Conservation (phyloP, 306 rosid species). For the Lablab purpureus region DNA sequence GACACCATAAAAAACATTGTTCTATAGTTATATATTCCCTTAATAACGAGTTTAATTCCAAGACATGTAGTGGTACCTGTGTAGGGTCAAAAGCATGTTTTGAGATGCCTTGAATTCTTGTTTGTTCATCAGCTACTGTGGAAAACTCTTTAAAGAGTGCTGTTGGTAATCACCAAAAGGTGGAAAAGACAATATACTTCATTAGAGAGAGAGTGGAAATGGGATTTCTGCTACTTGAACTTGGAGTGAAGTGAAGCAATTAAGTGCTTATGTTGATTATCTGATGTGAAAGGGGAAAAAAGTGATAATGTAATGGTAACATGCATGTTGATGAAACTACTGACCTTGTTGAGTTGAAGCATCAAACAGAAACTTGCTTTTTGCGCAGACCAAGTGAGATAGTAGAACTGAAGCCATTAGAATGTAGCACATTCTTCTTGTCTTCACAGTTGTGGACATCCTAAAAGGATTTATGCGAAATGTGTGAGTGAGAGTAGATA, state of each 20-base stretch:
- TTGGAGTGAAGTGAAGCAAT: not conserved
- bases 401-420: conserved; percentile 38
- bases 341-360: conserved; percentile 54
- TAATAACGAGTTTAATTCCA: not conserved
- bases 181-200: conserved; percentile 31
- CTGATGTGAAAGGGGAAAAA: conserved; percentile 15
- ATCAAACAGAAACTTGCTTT: conserved; percentile 18
- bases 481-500: conserved; percentile 2
- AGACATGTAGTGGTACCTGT: conserved; percentile 41
- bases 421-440: conserved; percentile 37
- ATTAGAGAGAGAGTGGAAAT: not conserved
- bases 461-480: conserved; percentile 12
- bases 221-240: conserved; percentile 24
- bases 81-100: conserved; percentile 34
- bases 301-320: not conserved
- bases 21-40: not conserved
- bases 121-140: conserved; percentile 28
- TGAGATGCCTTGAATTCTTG: conserved; percentile 26
- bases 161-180: conserved; percentile 26
- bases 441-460: conserved; percentile 39
- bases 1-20: not conserved
- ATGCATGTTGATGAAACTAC: not conserved
- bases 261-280: not conserved
- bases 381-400: conserved; percentile 14
- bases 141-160: conserved; percentile 24